Percentiles rank a stretch among this genome's conserved stretches.
Conservation (phyloP, 2,329 filamentous ascomycete genomes). For the Colletotrichum tamarilloi region DNA sequence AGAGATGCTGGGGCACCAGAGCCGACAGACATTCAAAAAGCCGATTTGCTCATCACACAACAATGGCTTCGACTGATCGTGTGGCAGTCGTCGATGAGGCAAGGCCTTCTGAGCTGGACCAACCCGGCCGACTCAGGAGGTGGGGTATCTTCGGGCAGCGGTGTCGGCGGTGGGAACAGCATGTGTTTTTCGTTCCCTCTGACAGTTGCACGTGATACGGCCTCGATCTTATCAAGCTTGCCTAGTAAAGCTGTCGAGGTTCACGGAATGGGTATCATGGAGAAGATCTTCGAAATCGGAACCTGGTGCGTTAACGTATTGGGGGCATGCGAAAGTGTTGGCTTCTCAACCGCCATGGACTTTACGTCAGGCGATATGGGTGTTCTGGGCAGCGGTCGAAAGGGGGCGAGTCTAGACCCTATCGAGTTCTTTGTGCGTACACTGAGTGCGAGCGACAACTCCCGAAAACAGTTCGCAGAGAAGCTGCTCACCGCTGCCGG, state of each 20-base stretch:
- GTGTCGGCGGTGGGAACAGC: constrained; percentile 44
- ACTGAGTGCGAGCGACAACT: constrained; percentile 56
- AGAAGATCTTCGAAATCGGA: constrained; percentile 61
- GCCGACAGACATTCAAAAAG: constrained; percentile 73
- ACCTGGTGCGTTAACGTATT: constrained; percentile 58
- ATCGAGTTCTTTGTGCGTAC: constrained; percentile 57
- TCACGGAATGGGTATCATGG: constrained; percentile 61
- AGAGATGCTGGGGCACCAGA: constrained; percentile 44
- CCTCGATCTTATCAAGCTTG: constrained; percentile 54
- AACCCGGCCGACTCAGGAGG: constrained; percentile 35
- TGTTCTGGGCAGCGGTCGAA: constrained; percentile 44
- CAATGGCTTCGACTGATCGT: constrained; percentile 78
- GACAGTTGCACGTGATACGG: constrained; percentile 69
- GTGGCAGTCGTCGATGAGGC: constrained; percentile 78
- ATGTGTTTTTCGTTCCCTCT: constrained; percentile 72
- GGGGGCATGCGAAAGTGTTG: constrained; percentile 46
- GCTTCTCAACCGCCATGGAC: constrained; percentile 44
- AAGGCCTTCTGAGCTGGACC: constrained; percentile 69
- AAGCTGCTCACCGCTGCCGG: constrained; percentile 53
- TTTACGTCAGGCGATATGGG: constrained; percentile 45
- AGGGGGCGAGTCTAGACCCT: constrained; percentile 50
- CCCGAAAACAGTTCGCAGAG: constrained; percentile 55
- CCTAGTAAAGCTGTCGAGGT: constrained; percentile 56
- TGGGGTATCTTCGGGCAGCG: constrained; percentile 2
- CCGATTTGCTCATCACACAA: constrained; percentile 76